Percentiles rank a stretch among this genome's conserved stretches.
phyloP scores from a whole-genome alignment of 2,329 filamentous ascomycete genomes.

The Neofusicoccum sp. region DNA sequence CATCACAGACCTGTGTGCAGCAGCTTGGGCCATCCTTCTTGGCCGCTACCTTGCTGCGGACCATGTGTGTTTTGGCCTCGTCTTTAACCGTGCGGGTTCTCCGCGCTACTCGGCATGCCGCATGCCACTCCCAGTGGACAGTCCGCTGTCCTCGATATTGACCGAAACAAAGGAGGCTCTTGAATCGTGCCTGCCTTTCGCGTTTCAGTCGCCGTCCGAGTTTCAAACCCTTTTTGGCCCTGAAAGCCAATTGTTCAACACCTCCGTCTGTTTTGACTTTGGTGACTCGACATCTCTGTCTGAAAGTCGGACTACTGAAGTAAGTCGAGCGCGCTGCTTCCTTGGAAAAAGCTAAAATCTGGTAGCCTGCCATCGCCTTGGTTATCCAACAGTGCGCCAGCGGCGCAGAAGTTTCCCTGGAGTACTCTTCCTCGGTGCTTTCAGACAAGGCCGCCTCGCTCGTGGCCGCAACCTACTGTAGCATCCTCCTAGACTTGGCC shows the following conservation, averaged over 20 bases:
- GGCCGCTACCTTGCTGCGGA: slow-evolving; percentile 5
- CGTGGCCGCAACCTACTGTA: background rate
- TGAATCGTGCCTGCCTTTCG: background rate
- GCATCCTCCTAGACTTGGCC: background rate
- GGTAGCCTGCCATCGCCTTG: background rate
- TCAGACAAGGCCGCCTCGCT: slow-evolving; percentile 1
- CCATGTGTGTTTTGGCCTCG: background rate
- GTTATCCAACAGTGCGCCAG: background rate
- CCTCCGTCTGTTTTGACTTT: background rate
- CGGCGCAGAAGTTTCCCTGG: background rate
- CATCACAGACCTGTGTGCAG: background rate
- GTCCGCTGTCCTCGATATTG: background rate
- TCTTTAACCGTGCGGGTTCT: background rate
- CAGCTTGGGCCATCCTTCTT: slow-evolving; percentile 1
- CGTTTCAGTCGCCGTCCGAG: background rate
- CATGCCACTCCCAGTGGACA: background rate
- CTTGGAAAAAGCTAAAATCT: background rate
- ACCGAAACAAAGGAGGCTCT: background rate
- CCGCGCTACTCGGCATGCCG: background rate
- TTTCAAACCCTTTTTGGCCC: background rate
- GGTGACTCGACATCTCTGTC: background rate
- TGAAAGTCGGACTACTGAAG: background rate
- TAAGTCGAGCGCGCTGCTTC: background rate
- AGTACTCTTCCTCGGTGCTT: background rate
- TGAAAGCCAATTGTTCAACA: slow-evolving; percentile 2